Evolutionary conservation across 2,329 filamentous ascomycete species (phyloP), one percentile per base, ranked within the genome.

Genomic region (Cordyceps fumosorosea): DNA sequence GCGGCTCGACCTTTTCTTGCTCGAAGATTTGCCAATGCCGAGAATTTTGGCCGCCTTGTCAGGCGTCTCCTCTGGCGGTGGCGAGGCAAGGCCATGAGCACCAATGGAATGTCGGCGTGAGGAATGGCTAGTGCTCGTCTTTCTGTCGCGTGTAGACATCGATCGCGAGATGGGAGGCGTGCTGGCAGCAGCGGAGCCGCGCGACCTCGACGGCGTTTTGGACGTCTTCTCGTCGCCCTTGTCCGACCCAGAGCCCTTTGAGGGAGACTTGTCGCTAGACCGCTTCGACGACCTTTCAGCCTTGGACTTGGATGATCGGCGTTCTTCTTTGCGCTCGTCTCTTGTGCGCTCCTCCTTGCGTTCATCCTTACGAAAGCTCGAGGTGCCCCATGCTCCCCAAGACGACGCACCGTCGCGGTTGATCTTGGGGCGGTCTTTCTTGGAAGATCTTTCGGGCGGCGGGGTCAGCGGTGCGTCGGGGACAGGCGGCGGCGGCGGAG

Each of bases 41-140:
- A 95, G 85, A 58, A 93, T 75, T 74, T 87, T 92, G 37, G 90
- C 90, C 32, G 90, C 91, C 74, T 96, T 96, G 52, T 84, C 83
- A 3, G 81, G 81, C 48, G 80, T 77, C 37, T 89, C 84, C 34
- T 92, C 90, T 2, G 88, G 85, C 10, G 90, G 89, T 3, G 90
- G 89, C 22, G 89, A 90, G 52, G 84, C 80, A 64, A 93, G 78
- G 8, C 86, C 89, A 65, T 80, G 80, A 32, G 78, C 82, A 59
- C 91, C 89, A 18, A 89, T 75, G 0, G 90, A 89, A 65, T 87
- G 81, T 44, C 88, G 87, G 62, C 89, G 84, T 59, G 90, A 88
- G 59, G 85, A 79, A 63, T 80, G 86, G 58, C 80, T 80, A 42
- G 76, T 75, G 65, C 81, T 82, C 29, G 81, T 77, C 45, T 86